Percentiles rank a stretch among this genome's conserved stretches.
Evolutionary conservation across 2,329 filamentous ascomycete species (phyloP).

Genomic region (Lizonia empirigonia): DNA sequence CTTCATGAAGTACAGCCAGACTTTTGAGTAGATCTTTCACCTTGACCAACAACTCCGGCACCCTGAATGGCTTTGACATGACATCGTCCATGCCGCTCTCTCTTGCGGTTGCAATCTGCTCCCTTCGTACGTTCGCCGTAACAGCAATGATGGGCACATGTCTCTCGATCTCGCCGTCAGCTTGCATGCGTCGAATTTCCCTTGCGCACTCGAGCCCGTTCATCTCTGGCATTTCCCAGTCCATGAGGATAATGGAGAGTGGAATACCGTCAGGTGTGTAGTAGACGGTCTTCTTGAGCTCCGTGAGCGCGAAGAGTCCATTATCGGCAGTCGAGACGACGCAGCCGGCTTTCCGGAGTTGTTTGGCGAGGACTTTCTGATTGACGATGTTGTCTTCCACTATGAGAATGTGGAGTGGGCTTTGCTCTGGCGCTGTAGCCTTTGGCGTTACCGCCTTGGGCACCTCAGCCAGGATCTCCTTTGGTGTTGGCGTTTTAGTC

Average conservation of each 20-base stretch:
- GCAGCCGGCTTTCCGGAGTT: constrained; percentile 41
- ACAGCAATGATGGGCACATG: constrained; percentile 47
- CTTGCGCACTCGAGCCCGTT: constrained; percentile 43
- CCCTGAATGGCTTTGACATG: constrained; percentile 43
- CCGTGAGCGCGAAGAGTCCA: constrained; percentile 38
- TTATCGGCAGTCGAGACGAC: constrained; percentile 39
- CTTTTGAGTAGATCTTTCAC: constrained; percentile 29
- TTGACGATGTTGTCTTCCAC: constrained; percentile 49
- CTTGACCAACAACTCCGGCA: constrained; percentile 40
- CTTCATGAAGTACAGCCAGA: no score
- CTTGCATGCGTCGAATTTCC: constrained; percentile 42
- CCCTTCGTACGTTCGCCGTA: constrained; percentile 44
- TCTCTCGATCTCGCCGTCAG: constrained; percentile 19
- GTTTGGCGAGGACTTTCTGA: constrained; percentile 42
- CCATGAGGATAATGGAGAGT: constrained; percentile 44
- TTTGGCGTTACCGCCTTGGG: not conserved
- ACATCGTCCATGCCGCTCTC: constrained; percentile 46
- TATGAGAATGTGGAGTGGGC: constrained; percentile 34
- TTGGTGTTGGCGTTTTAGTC: not conserved
- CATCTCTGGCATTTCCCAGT: constrained; percentile 50
- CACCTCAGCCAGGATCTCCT: constrained; percentile 5
- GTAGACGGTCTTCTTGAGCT: constrained; percentile 29
- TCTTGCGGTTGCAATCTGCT: constrained; percentile 41
- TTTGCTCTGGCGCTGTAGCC: not conserved
- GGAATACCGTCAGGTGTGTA: constrained; percentile 20